Base-by-base conservation (phyloP, 148 eudicot species). In the Beta vulgaris region DNA sequence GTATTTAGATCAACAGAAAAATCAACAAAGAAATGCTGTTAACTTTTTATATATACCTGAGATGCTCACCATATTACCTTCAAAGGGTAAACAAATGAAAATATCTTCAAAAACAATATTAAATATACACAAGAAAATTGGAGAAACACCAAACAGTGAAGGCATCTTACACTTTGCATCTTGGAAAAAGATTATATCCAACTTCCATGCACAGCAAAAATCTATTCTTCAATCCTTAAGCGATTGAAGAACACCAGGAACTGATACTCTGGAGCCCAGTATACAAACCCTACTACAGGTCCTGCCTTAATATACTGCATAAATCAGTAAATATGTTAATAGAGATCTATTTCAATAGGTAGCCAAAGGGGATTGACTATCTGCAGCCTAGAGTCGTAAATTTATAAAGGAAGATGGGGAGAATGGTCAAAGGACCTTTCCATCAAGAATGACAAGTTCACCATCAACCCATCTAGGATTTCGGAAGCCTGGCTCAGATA, bases 391-490 rank as follows among this genome's bases (percentile, higher is more conserved):
- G 32, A 72, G 46, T 28, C 19, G 39, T 16, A 58, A 57, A 16
- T 25, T 32, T 19, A 53, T 21, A 26, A 25, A 12, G 11, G 4
- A 75, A 63, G 15, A 61, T 26, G 48, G 59, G 16, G 40, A 25
- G 54, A 19, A 48, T 2, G 32, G 35, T 69, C 28, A 9, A 67
- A 35, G 21, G 60, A 96, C 99, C 99, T 92, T 91, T 74, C 99
- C 99, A 66, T 96, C 97, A 42, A 96, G 84, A 77, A 96, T 88
- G 83, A 96, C 90, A 58, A 96, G 98, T 88, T 96, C 99, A 73
- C 99, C 99, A 84, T 96, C 98, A 68, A 92, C 98, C 99, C 99
- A 96, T 85, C 94, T 85, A 68, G 99, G 94, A 75, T 89, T 92
- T 35, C 55, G 76, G 62, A 83, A 88, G 15, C 99, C 99, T 66